Percentiles rank a stretch among this genome's conserved stretches.
phyloP scores from a whole-genome alignment of 768 basidiomycete genomes.

The Serendipita sp. region DNA sequence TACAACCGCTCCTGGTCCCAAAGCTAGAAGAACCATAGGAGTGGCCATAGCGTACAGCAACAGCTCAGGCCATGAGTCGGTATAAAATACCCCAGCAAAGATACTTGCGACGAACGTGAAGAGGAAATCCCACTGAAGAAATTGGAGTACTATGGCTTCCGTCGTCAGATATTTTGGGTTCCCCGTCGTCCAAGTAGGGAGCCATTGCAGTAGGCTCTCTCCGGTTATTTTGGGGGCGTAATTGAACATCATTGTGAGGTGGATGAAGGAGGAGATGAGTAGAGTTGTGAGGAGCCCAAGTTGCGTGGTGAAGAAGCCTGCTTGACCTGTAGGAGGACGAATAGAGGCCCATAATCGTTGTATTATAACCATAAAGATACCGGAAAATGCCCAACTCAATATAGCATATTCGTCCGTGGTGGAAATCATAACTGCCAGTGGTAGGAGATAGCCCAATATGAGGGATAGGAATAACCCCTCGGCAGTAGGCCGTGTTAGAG shows the following conservation, averaged over 20 bases:
- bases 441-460: neutral
- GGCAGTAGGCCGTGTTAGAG: neutral
- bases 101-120: neutral
- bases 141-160: neutral
- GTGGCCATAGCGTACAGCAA: neutral
- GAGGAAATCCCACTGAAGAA: neutral
- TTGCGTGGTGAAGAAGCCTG: neutral
- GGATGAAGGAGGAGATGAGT: neutral
- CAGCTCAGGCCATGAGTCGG: neutral
- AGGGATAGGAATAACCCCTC: neutral
- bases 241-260: neutral
- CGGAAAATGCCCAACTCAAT: neutral
- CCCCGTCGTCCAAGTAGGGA: neutral
- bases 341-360: neutral
- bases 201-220: neutral
- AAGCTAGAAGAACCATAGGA: neutral
- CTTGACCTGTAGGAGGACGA: neutral
- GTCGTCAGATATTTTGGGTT: neutral
- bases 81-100: neutral
- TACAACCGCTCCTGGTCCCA: neutral
- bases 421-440: neutral
- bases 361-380: neutral
- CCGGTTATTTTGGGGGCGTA: neutral
- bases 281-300: neutral
- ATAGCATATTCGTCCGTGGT: neutral